Evolutionary conservation across 306 rosid species (phyloP).

Genomic region (Lagenaria siceraria): DNA sequence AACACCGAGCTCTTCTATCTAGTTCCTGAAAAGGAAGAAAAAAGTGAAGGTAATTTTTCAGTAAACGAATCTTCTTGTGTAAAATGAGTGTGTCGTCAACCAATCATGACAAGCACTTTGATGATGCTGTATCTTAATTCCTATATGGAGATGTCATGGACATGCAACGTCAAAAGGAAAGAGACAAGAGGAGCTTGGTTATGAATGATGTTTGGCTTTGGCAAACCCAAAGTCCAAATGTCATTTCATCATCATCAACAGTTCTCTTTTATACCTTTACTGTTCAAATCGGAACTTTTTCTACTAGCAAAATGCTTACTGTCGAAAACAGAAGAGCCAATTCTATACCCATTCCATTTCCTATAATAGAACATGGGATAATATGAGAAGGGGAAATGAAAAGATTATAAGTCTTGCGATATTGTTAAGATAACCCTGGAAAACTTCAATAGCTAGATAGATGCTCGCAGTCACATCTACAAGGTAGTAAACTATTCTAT

Average conservation of each 20-base stretch:
- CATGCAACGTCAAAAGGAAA: conserved; percentile 9
- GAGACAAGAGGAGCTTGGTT: neutral
- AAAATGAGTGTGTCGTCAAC: conserved; percentile 2
- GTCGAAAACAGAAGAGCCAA: neutral
- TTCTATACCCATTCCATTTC: neutral
- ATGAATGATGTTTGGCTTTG: neutral
- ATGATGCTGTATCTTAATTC: neutral
- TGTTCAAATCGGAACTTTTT: neutral
- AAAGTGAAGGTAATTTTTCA: neutral
- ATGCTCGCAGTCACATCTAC: neutral
- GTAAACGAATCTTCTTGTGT: conserved; percentile 1
- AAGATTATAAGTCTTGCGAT: neutral
- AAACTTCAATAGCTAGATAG: neutral
- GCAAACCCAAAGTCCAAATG: neutral
- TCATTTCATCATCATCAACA: neutral
- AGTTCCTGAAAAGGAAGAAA: conserved; percentile 2
- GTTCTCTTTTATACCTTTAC: neutral
- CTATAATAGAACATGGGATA: neutral
- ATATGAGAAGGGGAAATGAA: neutral
- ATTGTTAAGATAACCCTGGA: neutral
- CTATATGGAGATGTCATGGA: neutral
- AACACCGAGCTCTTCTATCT: neutral
- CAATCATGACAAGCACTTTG: conserved; percentile 1
- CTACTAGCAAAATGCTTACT: neutral
- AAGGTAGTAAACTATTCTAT: neutral